A percentile compares a stretch with the other conserved stretches of the same genome.
Evolutionary conservation across 225 moss, liverwort and hornwort species (phyloP).

Genomic region (Polytrichum formosum): DNA sequence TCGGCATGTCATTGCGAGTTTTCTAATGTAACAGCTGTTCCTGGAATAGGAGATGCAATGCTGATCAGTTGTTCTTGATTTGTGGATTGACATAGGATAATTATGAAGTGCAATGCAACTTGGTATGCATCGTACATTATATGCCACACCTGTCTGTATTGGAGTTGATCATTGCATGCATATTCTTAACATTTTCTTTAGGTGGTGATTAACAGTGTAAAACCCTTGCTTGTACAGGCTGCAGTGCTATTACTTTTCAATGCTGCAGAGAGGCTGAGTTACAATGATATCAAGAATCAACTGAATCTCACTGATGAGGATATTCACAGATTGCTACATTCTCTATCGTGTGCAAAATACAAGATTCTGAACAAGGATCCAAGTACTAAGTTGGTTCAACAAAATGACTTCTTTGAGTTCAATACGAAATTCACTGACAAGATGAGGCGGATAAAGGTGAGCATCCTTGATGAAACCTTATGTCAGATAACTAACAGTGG

Average conservation of each 20-base stretch:
- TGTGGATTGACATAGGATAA: background rate
- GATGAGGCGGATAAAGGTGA: constrained; percentile 98
- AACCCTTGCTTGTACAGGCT: constrained; percentile 46
- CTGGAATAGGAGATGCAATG: too few species aligned
- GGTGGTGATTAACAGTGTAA: background rate
- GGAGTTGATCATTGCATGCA: background rate
- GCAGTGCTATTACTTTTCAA: constrained; percentile 96
- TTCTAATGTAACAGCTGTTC: too few species aligned
- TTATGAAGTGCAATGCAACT: background rate
- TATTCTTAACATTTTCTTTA: background rate
- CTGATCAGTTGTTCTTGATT: background rate
- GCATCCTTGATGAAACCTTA: background rate
- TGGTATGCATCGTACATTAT: too few species aligned
- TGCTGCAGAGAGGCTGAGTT: constrained; percentile 82
- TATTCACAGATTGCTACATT: constrained; percentile 86
- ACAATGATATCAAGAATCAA: constrained; percentile 88
- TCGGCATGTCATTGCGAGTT: too few species aligned
- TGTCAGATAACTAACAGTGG: too few species aligned
- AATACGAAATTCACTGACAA: constrained; percentile 98
- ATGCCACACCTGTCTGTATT: background rate
- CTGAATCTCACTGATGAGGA: constrained; percentile 97
- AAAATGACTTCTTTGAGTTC: constrained; percentile 80
- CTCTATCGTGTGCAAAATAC: constrained; percentile 96
- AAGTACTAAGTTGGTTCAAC: constrained; percentile 61
- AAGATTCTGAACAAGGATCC: constrained; percentile 91